Conservation (phyloP, 1,139 yeast genomes). For the Taphrina communis region DNA sequence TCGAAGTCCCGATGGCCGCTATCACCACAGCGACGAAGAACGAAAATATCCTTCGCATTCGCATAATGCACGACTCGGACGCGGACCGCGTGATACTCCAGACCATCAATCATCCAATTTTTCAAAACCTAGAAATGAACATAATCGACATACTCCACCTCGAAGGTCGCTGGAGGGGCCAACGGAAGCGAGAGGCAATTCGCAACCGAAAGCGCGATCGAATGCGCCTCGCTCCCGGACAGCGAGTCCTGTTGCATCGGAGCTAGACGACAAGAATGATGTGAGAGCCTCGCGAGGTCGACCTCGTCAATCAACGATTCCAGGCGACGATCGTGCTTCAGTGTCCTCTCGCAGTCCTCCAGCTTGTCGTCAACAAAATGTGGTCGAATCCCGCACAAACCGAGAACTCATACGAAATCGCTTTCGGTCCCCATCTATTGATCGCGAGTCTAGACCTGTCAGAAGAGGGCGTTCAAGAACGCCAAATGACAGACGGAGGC, state of each 20-base stretch:
- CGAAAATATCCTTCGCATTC: conserved; percentile 7
- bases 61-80: background rate
- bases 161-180: too few species aligned
- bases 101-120: background rate
- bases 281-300: background rate
- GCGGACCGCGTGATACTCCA: background rate
- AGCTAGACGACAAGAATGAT: background rate
- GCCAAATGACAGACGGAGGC: background rate
- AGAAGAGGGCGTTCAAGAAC: background rate
- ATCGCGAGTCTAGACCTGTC: background rate
- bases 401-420: conserved; percentile 1
- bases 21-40: background rate
- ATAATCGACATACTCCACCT: too few species aligned
- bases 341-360: too few species aligned
- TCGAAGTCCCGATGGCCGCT: background rate
- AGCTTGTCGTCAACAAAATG: background rate
- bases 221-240: background rate
- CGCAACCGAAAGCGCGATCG: too few species aligned
- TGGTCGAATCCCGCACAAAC: background rate
- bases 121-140: too few species aligned
- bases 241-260: background rate
- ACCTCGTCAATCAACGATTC: background rate
- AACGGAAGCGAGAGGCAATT: too few species aligned
- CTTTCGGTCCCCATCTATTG: conserved; percentile 3
- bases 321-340: too few species aligned